phyloP scores from a whole-genome alignment of 768 basidiomycete species.

The Panaeolus cyanescens region DNA sequence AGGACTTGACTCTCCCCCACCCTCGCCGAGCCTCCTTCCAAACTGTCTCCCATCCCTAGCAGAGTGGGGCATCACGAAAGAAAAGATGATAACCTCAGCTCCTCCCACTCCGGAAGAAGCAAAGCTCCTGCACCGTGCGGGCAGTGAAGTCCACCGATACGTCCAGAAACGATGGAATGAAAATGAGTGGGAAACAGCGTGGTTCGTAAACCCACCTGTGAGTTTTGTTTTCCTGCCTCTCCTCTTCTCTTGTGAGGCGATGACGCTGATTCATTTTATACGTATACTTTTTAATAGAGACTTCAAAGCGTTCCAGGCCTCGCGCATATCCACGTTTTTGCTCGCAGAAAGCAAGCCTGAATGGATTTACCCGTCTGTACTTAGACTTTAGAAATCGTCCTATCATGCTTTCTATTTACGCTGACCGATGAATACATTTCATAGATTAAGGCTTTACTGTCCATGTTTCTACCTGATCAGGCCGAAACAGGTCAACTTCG shows the following conservation, averaged over 20 bases:
- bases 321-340: slow-evolving; percentile 89
- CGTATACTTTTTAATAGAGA: slow-evolving; percentile 50
- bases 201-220: slow-evolving; percentile 91
- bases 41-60: slow-evolving; percentile 61
- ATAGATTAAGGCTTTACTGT: not conserved
- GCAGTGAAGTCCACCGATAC: slow-evolving; percentile 61
- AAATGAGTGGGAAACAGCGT: slow-evolving; percentile 83
- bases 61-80: slow-evolving; percentile 71
- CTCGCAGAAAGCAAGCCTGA: slow-evolving; percentile 35
- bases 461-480: no score
- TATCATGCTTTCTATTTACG: not conserved
- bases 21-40: slow-evolving; percentile 60
- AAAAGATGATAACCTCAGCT: slow-evolving; percentile 55
- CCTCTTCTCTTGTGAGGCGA: not conserved
- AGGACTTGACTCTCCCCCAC: slow-evolving; percentile 53
- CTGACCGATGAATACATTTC: not conserved
- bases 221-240: slow-evolving; percentile 23
- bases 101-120: slow-evolving; percentile 57
- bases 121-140: slow-evolving; percentile 47
- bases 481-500: no score
- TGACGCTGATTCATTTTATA: slow-evolving; percentile 3
- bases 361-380: not conserved
- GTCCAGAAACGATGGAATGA: slow-evolving; percentile 70
- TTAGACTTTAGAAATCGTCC: not conserved
- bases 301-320: slow-evolving; percentile 81